phyloP scores from a whole-genome alignment of 1,284 basidiomycete species.

The Pseudozyma sp. region DNA sequence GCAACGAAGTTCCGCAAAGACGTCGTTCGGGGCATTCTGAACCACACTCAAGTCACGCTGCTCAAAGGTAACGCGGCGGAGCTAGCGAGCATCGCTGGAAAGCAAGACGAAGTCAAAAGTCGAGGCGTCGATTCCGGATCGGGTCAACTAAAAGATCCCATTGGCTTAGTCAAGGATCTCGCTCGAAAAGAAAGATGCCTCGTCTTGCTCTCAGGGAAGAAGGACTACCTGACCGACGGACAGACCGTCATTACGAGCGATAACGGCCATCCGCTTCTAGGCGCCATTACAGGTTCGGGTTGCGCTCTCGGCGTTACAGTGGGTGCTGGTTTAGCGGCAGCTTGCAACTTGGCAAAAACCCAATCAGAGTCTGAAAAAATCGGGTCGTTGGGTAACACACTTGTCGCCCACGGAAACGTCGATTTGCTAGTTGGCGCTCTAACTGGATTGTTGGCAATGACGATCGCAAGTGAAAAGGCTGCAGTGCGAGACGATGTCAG shows the following conservation, averaged over 20 bases:
- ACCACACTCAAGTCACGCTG: conserved; percentile 86
- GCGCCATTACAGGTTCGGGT: conserved; percentile 87
- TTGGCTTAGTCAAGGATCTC: conserved; percentile 77
- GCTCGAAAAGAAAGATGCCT: conserved; percentile 84
- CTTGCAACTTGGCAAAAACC: conserved; percentile 70
- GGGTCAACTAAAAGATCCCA: conserved; percentile 80
- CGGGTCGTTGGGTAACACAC: conserved; percentile 25
- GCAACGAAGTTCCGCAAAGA: conserved; percentile 80
- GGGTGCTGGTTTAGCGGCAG: conserved; percentile 79
- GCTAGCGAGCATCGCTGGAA: conserved; percentile 81
- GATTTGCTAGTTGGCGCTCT: conserved; percentile 60
- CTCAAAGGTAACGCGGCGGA: conserved; percentile 97
- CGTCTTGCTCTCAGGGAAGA: conserved; percentile 83
- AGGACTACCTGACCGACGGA: conserved; percentile 90
- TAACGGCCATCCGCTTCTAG: conserved; percentile 83
- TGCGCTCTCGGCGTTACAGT: conserved; percentile 86
- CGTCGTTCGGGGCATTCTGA: conserved; percentile 78
- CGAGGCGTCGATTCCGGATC: conserved; percentile 90
- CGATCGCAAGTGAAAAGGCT: conserved; percentile 85
- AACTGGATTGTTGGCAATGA: conserved; percentile 79
- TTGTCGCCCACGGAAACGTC: conserved; percentile 42
- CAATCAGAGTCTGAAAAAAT: not conserved
- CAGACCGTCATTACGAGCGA: conserved; percentile 75
- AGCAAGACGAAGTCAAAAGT: conserved; percentile 76
- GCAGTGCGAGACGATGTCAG: conserved; percentile 77